Conservation (phyloP, 148 eudicot species). For the Vaccinium macrocarpon region DNA sequence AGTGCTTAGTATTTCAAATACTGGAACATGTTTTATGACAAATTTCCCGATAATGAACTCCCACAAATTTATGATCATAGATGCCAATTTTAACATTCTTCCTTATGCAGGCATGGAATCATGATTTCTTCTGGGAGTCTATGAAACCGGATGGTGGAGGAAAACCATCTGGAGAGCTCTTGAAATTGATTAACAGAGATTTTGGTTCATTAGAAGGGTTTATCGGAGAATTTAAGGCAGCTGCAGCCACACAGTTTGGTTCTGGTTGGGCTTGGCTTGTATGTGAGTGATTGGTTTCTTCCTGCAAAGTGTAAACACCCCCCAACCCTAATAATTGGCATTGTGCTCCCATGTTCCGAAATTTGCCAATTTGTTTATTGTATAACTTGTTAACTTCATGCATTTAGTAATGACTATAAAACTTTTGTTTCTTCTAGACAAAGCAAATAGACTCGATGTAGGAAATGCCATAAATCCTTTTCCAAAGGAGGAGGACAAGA, state of each 20-base stretch:
- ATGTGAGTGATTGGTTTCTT: conserved; percentile 48
- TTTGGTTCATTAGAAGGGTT: conserved; percentile 86
- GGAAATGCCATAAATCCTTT: conserved; percentile 75
- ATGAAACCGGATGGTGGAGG: conserved; percentile 98
- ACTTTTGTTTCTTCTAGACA: conserved; percentile 43
- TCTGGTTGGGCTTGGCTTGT: conserved; percentile 99
- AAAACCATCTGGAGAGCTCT: conserved; percentile 82
- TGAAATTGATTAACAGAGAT: conserved; percentile 70
- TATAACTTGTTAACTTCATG: not conserved
- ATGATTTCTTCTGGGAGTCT: conserved; percentile 92
- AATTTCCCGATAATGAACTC: not conserved
- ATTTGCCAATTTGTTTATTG: no score
- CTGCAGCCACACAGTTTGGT: conserved; percentile 91
- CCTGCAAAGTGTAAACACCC: not conserved
- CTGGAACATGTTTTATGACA: not conserved
- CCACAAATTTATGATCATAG: not conserved
- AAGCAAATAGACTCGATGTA: conserved; percentile 59
- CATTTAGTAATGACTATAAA: not conserved
- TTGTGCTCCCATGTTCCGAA: not conserved
- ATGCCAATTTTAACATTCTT: not conserved
- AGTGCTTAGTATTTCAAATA: not conserved
- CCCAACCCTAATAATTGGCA: not conserved
- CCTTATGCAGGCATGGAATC: conserved; percentile 77
- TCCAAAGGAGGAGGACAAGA: conserved; percentile 84
- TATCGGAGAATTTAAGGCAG: conserved; percentile 69